These are phyloP conservation scores for Alternaria conjuncta DNA, from an alignment of 2,329 filamentous ascomycete genomes.

Conservation along the genomic window DNA sequence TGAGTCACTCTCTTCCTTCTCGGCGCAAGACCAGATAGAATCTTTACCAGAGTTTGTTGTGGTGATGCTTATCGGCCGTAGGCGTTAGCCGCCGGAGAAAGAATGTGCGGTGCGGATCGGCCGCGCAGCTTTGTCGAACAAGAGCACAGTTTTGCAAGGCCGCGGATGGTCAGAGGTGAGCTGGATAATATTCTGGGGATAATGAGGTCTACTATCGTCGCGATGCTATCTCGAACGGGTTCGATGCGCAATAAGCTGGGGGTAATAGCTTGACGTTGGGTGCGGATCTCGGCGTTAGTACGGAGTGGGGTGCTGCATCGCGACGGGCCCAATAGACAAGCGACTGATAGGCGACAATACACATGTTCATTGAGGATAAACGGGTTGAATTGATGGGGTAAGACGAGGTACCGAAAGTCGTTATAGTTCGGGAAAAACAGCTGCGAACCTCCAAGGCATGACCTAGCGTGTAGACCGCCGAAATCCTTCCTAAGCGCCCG, in stretches of 20 bases:
- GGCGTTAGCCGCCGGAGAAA: constrained; percentile 6
- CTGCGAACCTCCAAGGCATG: neutral
- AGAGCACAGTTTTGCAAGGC: neutral
- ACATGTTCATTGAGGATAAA: neutral
- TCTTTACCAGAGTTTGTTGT: neutral
- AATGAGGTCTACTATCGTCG: constrained; percentile 1
- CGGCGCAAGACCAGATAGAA: neutral
- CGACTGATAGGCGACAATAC: neutral
- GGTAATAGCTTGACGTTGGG: constrained; percentile 9
- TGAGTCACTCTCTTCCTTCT: neutral
- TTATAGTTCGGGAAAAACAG: neutral
- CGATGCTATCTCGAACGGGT: neutral
- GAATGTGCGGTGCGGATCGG: constrained; percentile 7
- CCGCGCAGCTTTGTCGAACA: constrained; percentile 3
- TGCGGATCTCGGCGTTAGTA: constrained; percentile 1
- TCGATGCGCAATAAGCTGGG: constrained; percentile 12
- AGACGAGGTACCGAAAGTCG: neutral
- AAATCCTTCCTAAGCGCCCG: constrained; percentile 6
- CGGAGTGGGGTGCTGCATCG: neutral
- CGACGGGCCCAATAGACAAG: neutral
- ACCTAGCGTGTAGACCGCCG: neutral
- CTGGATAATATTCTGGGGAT: constrained; percentile 10
- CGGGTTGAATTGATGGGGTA: neutral
- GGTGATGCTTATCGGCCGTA: neutral
- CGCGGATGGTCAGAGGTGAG: neutral